These are phyloP conservation scores for Cryptococcus sp. DNA, from an alignment of 1,284 basidiomycete species.

Conservation along the genomic window DNA sequence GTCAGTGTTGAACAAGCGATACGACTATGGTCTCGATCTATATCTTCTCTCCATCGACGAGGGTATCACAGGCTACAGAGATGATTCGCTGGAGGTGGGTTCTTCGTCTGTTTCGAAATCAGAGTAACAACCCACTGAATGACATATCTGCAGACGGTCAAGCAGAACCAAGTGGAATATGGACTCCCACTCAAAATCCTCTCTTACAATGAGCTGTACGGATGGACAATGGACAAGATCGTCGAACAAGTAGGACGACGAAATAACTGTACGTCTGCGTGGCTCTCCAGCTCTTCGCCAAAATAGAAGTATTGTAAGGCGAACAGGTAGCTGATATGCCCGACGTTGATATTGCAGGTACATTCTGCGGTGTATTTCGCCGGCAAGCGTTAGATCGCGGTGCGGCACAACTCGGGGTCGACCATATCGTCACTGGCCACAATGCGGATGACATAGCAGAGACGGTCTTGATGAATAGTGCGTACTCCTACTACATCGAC, in stretches of 20 bases:
- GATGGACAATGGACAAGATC: slow-evolving; percentile 99
- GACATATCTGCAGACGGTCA: slow-evolving; percentile 72
- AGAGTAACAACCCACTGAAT: not conserved
- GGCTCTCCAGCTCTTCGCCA: slow-evolving; percentile 18
- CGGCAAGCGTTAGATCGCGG: slow-evolving; percentile 95
- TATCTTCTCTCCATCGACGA: slow-evolving; percentile 97
- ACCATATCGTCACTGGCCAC: slow-evolving; percentile 98
- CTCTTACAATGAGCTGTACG: slow-evolving; percentile 93
- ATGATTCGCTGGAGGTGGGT: slow-evolving; percentile 89
- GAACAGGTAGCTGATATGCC: slow-evolving; percentile 1
- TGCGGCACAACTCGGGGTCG: slow-evolving; percentile 82
- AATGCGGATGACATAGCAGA: slow-evolving; percentile 99
- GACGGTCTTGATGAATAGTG: slow-evolving; percentile 98
- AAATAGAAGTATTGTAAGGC: not conserved
- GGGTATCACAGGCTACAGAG: slow-evolving; percentile 96
- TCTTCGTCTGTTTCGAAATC: not conserved
- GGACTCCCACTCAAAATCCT: slow-evolving; percentile 93
- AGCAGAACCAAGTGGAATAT: slow-evolving; percentile 95
- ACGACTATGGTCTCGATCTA: slow-evolving; percentile 87
- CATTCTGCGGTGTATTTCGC: slow-evolving; percentile 97
- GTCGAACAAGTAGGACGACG: slow-evolving; percentile 92
- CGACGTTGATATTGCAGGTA: slow-evolving; percentile 54
- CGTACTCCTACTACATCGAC: slow-evolving; percentile 39
- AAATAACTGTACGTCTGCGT: slow-evolving; percentile 75
- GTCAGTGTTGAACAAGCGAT: slow-evolving; percentile 91